Base-by-base conservation (phyloP, 441 rosid genomes). In the Erodium trifolium region DNA sequence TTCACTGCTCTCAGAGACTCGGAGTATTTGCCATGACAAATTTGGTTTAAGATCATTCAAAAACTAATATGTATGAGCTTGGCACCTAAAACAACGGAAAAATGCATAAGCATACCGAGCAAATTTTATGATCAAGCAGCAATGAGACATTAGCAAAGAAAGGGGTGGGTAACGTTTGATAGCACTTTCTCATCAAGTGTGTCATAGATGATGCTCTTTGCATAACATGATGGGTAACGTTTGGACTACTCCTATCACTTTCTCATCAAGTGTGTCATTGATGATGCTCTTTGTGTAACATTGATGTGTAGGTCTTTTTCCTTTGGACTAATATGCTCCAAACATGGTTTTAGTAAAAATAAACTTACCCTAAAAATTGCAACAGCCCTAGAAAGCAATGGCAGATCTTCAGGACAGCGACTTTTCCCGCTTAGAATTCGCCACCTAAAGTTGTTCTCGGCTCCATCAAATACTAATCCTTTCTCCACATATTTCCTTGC, bases 341-440 rank as follows among this genome's bases (percentile, higher is more conserved):
- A 57, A 17, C 29, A 57, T 57, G 29, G 63, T 57, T 14, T 57
- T 23, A 59, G 18, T 8, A 29, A 27, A 63, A 63, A 12, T 34
- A 23, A 60, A 69, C 88, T 85, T 81, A 94, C 99, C 70, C 90
- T 92, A 78, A 94, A 94, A 74, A 94, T 92, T 78, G 89, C 90
- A 66, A 89, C 82, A 67, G 98, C 91, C 63, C 81, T 84, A 3
- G 97, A 94, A 65, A 92, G 88, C 72, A 92, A 77, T 10, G 87
- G 83, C 65, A 83, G 78, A 84, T 90, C 80, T 71, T 84, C 86
- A 65, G 74, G 75, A 70, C 76, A 72, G 75, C 87, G 88, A 79
- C 89, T 85, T 86, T 85, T 90, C 67, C 96, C 94, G 66, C 87
- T 90, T 68, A 90, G 68, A 69, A 94, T 85, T 75, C 81, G 82